Evolutionary conservation across 2,329 filamentous ascomycete genomes (phyloP), one percentile per base, ranked within the genome.

Genomic region (Diaporthe longicolla): DNA sequence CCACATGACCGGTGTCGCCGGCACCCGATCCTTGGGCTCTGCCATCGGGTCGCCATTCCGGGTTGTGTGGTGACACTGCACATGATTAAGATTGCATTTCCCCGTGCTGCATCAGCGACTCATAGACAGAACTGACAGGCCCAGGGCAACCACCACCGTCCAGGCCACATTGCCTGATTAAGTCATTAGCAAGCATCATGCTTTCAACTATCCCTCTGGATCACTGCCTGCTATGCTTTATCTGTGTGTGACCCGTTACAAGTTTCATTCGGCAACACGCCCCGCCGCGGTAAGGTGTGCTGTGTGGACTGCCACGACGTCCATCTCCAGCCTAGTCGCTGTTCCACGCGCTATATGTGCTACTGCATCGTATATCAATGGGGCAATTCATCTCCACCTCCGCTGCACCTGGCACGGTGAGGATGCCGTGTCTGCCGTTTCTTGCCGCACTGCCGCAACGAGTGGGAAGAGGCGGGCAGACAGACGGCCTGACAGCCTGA

Each of bases 381-480:
- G 48, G 48, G 63, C 8, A 68, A 68, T 29, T 54, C 48, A 68
- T 54, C 48, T 68, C 48, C 63, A 68, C 63, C 63, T 26, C 29
- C n/a, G 32, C 48, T 26, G 29, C n/a, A 21, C 15, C n/a, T 37
- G 32, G 15, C 61, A 45, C 61, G 61, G 61, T 66, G 29, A 66
- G 32, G 13, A 66, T 52, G 63, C 63, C 63, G 58, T 63, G 37
- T 43, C 37, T 63, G 59, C 59, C 40, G 59, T 48, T 17, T 45
- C 43, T 37, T 45, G 43, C 43, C 43, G 15, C 43, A 35, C 48
- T 26, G 63, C 32, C 21, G 45, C n/a, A 26, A 11, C 6, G 29
- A 19, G 10, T 37, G 29, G 19, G 15, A n/a, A 17, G 29, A 50
- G 19, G 21, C 48, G n/a, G 48, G 48, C 48, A 50, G 11, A 24